phyloP scores from a whole-genome alignment of 805 yeast species.

The Lachancea lanzarotensis region DNA sequence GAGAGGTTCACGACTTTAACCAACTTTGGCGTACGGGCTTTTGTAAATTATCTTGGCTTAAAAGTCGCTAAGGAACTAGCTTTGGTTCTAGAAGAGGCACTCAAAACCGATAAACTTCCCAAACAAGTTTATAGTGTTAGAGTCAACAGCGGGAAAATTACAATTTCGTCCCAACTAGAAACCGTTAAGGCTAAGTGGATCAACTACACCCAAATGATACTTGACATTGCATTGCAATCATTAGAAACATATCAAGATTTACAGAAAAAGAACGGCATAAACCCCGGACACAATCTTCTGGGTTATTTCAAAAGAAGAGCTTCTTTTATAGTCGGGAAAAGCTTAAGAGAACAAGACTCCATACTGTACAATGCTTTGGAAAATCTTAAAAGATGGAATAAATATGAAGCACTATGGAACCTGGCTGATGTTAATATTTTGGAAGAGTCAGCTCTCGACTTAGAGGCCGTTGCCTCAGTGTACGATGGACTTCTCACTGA shows the following conservation, averaged over 20 bases:
- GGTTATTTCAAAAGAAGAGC: not conserved
- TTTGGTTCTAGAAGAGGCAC: not conserved
- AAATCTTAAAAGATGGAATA: conserved; percentile 2
- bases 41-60: not conserved
- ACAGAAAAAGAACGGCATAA: not conserved
- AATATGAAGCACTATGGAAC: conserved; percentile 8
- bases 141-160: not conserved
- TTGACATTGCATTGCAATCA: not conserved
- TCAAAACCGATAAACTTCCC: not conserved
- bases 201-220: not conserved
- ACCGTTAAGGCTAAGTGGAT: not conserved
- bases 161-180: not conserved
- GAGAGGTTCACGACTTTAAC: not conserved
- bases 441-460: not conserved
- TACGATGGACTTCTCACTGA: not conserved
- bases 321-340: not conserved
- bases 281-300: not conserved
- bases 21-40: not conserved
- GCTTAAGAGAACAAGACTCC: not conserved
- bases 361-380: not conserved
- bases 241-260: not conserved
- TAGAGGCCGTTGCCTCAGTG: not conserved
- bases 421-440: conserved; percentile 8
- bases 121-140: not conserved
- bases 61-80: not conserved